These are phyloP conservation scores for Sisymbrium irio DNA, from an alignment of 345 rosid species.

Conservation along the genomic window DNA sequence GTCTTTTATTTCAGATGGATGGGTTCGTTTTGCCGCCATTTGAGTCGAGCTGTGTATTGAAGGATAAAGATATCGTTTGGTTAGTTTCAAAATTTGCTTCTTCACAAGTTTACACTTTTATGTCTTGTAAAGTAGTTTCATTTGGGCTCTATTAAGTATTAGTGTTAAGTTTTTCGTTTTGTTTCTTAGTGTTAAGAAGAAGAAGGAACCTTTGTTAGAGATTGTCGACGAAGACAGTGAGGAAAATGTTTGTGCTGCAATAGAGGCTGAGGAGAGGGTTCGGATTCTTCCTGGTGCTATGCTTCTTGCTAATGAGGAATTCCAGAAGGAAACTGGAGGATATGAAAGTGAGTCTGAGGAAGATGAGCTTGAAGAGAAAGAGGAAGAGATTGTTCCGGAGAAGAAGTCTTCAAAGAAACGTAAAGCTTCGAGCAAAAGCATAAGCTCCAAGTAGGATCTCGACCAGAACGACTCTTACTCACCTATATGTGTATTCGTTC, in stretches of 20 bases:
- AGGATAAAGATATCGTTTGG: conserved; percentile 80
- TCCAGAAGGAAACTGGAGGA: conserved; percentile 59
- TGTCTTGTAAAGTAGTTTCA: neutral
- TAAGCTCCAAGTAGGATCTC: conserved; percentile 58
- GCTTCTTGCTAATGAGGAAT: conserved; percentile 69
- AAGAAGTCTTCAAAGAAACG: conserved; percentile 60
- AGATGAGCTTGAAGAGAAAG: conserved; percentile 33
- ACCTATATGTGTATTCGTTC: neutral
- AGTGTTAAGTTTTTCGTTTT: neutral
- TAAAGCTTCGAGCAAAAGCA: conserved; percentile 56
- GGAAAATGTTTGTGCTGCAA: conserved; percentile 32
- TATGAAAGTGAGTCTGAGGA: conserved; percentile 64
- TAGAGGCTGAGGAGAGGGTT: conserved; percentile 42
- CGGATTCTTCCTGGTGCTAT: conserved; percentile 33
- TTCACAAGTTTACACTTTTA: neutral
- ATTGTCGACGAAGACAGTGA: conserved; percentile 30
- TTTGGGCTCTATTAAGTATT: neutral
- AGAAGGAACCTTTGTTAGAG: conserved; percentile 37
- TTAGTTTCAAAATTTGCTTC: conserved; percentile 32
- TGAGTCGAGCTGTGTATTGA: conserved; percentile 67
- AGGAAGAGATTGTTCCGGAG: conserved; percentile 36
- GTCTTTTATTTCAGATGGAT: conserved; percentile 69
- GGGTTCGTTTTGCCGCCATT: conserved; percentile 84
- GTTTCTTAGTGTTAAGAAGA: conserved; percentile 61
- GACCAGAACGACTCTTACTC: neutral